Percentiles rank a stretch among this genome's conserved stretches.
phyloP scores from a whole-genome alignment of 1,284 basidiomycete species.

The Xerocomus nothofagi region DNA sequence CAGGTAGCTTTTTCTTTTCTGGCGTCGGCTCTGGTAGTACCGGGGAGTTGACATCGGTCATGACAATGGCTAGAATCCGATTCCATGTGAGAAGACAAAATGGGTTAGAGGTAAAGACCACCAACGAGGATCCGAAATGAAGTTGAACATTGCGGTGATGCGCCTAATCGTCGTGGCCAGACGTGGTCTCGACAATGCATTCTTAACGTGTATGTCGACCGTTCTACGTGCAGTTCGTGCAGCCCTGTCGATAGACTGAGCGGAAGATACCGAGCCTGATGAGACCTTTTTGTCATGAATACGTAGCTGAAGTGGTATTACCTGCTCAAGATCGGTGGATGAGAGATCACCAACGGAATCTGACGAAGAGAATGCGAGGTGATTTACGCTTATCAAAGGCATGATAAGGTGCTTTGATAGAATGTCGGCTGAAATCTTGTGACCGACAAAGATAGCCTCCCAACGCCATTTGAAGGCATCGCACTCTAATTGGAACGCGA shows the following conservation, averaged over 20 bases:
- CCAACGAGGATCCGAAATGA: conserved; percentile 62
- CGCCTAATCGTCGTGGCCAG: conserved; percentile 63
- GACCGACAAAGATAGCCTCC: conserved; percentile 66
- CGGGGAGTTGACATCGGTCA: conserved; percentile 42
- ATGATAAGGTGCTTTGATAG: conserved; percentile 74
- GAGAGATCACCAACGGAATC: conserved; percentile 55
- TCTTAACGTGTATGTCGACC: conserved; percentile 68
- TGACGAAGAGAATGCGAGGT: conserved; percentile 62
- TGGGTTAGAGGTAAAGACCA: conserved; percentile 14
- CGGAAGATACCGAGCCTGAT: conserved; percentile 3
- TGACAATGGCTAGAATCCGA: conserved; percentile 42
- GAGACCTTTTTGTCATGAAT: conserved; percentile 3
- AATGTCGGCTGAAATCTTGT: conserved; percentile 63
- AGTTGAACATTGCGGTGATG: conserved; percentile 68
- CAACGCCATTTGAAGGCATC: conserved; percentile 72
- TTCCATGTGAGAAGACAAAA: conserved; percentile 13
- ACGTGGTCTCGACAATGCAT: conserved; percentile 65
- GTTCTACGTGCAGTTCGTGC: conserved; percentile 65
- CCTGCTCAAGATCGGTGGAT: conserved; percentile 65
- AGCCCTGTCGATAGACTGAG: conserved; percentile 64
- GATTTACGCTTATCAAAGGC: conserved; percentile 67
- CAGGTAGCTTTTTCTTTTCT: conserved; percentile 15
- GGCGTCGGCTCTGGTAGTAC: conserved; percentile 24
- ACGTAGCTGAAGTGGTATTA: conserved; percentile 27
- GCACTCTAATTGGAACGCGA: conserved; percentile 59